Evolutionary conservation across 1,284 basidiomycete species (phyloP).

Genomic region (Fomitopsis schrenkii): DNA sequence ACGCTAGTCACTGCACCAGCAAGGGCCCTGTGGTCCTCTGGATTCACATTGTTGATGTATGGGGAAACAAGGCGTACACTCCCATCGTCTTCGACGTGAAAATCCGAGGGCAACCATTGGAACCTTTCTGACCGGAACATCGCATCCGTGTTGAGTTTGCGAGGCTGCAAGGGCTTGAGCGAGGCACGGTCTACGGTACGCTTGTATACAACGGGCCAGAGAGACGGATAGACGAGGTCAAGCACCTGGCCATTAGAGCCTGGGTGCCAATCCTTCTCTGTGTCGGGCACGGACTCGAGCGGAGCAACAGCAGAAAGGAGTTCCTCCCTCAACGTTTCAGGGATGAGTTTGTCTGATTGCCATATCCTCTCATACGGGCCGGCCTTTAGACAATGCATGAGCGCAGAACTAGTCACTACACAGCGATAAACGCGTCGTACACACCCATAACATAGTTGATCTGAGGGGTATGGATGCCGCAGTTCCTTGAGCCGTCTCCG

Average conservation of each 20-base stretch:
- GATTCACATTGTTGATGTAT: background rate
- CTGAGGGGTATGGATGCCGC: background rate
- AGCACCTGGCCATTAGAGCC: constrained; percentile 10
- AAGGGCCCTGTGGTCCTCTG: background rate
- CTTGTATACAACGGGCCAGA: background rate
- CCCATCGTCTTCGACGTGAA: constrained; percentile 1
- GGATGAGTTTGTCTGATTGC: background rate
- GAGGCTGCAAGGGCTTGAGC: background rate
- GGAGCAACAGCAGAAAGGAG: background rate
- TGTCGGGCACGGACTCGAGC: constrained; percentile 7
- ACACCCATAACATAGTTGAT: background rate
- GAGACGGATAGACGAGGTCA: background rate
- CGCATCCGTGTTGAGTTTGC: background rate
- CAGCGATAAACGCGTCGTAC: background rate
- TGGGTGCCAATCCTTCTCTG: constrained; percentile 14
- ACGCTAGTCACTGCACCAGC: background rate
- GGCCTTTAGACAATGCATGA: background rate
- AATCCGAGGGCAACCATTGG: constrained; percentile 10
- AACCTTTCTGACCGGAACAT: background rate
- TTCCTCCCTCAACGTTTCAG: background rate
- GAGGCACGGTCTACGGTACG: background rate
- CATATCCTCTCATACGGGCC: background rate
- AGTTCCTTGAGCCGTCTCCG: no score
- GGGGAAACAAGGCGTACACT: background rate
- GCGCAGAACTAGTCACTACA: background rate